Base-by-base conservation (phyloP, 352 stramenopile species). In the Phytophthora boehmeriae region DNA sequence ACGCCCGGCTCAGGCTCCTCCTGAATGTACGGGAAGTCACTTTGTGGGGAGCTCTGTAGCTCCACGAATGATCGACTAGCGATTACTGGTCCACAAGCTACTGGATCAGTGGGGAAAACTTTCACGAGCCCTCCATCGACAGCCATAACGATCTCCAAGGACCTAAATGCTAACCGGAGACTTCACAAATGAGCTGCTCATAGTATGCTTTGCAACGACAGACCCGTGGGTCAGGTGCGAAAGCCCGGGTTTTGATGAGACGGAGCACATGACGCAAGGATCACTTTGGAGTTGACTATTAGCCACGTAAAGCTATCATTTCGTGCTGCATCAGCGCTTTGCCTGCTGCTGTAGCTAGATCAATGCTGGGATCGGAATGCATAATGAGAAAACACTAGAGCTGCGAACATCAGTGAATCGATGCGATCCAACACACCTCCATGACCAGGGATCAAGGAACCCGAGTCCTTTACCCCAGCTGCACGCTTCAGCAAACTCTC, bases 1-100 rank as follows among this genome's bases (percentile, higher is more conserved):
- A 5, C 44, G 25, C 27, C n/a, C 46, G 55, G 35, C 23, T 59
- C n/a, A 42, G 50, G 27, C 17, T 59, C 54, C 53, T 59, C 54
- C 53, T 59, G n/a, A 0, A 61, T 19, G 36, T 65, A 70, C 0
- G 48, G 48, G 27, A 48, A 70, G 23, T 56, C 43, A 41, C 43
- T 54, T 13, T 36, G 36, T 20, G 56, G 56, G 13, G 48, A 66
- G n/a, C 38, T 51, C 35, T 58, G 62, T 23, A 53, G 30, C 19
- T 55, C 61, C 8, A 32, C 16, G 13, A 42, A 39, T 14, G 54
- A 63, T 9, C 14, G 17, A 23, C 42, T 28, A 22, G 22, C 20
- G 4, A 35, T 2, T 6, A 46, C 22, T 1, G 36, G 13, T 19
- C 42, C 28, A 10, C 17, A 53, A 10, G 25, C 2, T 20, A 10